Conservation (phyloP, 345 rosid genomes). For the Crucihimalaya himalaica region DNA sequence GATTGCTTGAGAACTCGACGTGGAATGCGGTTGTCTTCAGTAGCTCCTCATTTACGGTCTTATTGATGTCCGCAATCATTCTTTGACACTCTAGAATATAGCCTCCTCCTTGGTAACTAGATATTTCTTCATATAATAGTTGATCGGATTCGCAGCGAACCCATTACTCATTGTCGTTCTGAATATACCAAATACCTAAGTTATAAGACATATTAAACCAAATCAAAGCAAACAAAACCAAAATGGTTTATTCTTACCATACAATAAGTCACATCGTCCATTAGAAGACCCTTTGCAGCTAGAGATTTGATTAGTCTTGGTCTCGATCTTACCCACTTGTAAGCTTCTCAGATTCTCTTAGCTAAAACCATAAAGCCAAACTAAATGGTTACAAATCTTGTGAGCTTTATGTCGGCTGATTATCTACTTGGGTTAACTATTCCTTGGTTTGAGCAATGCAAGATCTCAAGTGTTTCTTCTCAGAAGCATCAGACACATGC, state of each 20-base stretch:
- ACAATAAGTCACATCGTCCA: conserved; percentile 15
- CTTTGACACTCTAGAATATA: not conserved
- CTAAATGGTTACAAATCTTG: conserved; percentile 44
- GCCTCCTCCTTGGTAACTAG: conserved; percentile 12
- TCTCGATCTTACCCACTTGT: conserved; percentile 22
- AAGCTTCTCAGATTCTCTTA: conserved; percentile 6
- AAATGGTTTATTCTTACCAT: not conserved
- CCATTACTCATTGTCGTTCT: conserved; percentile 40
- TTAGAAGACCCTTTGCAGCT: conserved; percentile 16
- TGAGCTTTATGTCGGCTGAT: conserved; percentile 40
- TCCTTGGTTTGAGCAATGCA: conserved; percentile 75
- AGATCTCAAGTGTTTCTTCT: conserved; percentile 63
- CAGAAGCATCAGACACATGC: conserved; percentile 55
- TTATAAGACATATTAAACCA: not conserved
- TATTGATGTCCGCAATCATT: not conserved
- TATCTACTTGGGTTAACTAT: conserved; percentile 51
- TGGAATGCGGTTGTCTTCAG: not conserved
- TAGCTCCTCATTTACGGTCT: conserved; percentile 16
- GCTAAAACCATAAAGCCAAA: not conserved
- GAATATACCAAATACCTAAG: not conserved
- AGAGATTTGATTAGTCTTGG: conserved; percentile 8
- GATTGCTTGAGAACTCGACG: conserved; percentile 1
- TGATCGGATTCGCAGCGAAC: not conserved
- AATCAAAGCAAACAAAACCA: not conserved
- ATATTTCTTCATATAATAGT: conserved; percentile 25